phyloP scores from a whole-genome alignment of 345 rosid genomes.

The Psidium friedrichsthalianum region DNA sequence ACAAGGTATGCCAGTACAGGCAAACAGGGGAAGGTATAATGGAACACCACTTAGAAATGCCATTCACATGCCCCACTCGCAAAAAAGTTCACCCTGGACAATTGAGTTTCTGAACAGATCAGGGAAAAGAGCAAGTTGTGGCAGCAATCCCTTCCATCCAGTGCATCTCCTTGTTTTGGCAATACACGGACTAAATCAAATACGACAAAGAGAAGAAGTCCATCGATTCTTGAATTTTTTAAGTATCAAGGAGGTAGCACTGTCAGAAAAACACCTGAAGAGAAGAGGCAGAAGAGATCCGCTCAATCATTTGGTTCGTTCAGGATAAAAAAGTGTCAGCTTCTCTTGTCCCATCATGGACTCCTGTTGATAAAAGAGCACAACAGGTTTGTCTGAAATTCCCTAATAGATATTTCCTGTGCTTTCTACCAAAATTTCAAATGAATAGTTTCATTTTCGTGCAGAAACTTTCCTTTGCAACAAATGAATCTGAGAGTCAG shows the following conservation, averaged over 20 bases:
- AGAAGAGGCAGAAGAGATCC: slow-evolving; percentile 49
- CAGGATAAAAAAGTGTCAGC: slow-evolving; percentile 21
- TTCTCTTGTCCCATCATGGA: slow-evolving; percentile 31
- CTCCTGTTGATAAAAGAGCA: slow-evolving; percentile 70
- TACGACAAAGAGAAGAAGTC: slow-evolving; percentile 50
- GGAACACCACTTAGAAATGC: slow-evolving; percentile 60
- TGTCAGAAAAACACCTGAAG: slow-evolving; percentile 21
- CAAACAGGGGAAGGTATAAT: slow-evolving; percentile 36
- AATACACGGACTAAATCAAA: slow-evolving; percentile 26
- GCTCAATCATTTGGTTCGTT: slow-evolving; percentile 23
- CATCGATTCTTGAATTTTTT: slow-evolving; percentile 72
- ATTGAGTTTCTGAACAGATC: slow-evolving; percentile 77
- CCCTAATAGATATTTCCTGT: not conserved
- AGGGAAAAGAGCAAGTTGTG: slow-evolving; percentile 67
- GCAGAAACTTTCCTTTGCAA: slow-evolving; percentile 56
- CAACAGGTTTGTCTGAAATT: slow-evolving; percentile 31
- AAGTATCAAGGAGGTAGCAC: slow-evolving; percentile 63
- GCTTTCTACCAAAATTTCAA: not conserved
- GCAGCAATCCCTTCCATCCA: slow-evolving; percentile 45
- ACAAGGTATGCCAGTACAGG: slow-evolving; percentile 24
- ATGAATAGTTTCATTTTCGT: slow-evolving; percentile 2
- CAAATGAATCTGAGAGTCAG: slow-evolving; percentile 46
- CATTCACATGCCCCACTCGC: slow-evolving; percentile 35
- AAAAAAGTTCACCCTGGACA: slow-evolving; percentile 83
- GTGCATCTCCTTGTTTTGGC: slow-evolving; percentile 21